Base-by-base conservation (phyloP, 2,329 filamentous ascomycete species). In the Aspergillus sp. region DNA sequence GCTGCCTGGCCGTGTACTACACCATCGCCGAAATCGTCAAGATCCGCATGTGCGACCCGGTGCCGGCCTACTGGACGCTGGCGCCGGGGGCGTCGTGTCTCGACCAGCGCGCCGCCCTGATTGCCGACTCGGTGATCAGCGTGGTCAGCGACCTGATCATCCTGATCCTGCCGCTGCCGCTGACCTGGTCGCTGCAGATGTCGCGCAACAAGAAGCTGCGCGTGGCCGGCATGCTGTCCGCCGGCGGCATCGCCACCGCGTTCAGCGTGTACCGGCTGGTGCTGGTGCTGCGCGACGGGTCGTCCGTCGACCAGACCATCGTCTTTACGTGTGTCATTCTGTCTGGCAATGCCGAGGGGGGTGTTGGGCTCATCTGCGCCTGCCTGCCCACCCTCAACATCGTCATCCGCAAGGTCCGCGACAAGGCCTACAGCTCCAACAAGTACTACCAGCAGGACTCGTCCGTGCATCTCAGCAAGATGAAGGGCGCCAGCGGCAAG, bases 171-270 rank as follows among this genome's bases (percentile, higher is more conserved):
- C 71, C 71, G 0, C 43, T 73, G 21, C 71, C 71, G 0, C 55
- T 74, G 56, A 72, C 70, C 1, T 71, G 69, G 64, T 69, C 66
- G n/a, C 59, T 75, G 31, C 68, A 74, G 43, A 70, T 74, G 66
- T 64, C 65, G 11, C 58, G 59, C 2, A 67, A 62, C 42, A 67
- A 67, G 48, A 73, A 73, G 53, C 49, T 74, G 11, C 68, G 69
- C 4, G 69, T 75, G 2, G 66, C 71, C 13, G 70, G 67, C 11
- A 59, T 74, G 25, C 61, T 75, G 11, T 61, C 71, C 1, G 71
- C 69, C 0, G 72, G 72, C 44, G 72, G 72, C 5, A 55, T 75
- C 9, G 72, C 71, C 4, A 71, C 67, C 0, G 67, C 61, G 1
- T 73, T 71, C 51, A 72, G 69, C 64, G 46, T 72, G n/a, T 70